Evolutionary conservation across 352 stramenopile species (phyloP).

Genomic region (Pythium apleroticum): DNA sequence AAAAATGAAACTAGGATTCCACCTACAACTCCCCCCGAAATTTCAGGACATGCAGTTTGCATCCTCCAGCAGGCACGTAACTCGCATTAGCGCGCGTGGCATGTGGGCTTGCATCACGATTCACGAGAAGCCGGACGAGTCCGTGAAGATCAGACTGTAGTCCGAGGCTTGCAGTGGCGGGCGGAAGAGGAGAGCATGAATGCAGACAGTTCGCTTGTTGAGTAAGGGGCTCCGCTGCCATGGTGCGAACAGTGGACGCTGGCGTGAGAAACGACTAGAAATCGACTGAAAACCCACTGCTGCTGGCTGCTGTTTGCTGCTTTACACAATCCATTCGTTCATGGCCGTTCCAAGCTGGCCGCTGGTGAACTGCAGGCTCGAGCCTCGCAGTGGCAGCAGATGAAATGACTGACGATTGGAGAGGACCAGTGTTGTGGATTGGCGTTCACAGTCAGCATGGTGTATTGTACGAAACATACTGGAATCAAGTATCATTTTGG

Average conservation of each 20-base stretch:
- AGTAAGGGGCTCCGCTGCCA: too few relatives aligned
- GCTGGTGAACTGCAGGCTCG: too few relatives aligned
- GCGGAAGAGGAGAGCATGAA: not conserved
- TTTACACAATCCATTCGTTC: not conserved
- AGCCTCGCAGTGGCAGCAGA: not conserved
- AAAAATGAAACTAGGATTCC: not conserved
- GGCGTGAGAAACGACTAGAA: not conserved
- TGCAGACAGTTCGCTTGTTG: too few relatives aligned
- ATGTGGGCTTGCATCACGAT: not conserved
- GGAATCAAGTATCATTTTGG: too few relatives aligned
- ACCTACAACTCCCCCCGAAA: not conserved
- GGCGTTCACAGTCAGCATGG: too few relatives aligned
- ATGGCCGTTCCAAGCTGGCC: too few relatives aligned
- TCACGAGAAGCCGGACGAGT: not conserved
- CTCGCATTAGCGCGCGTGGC: not conserved
- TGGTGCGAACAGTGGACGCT: not conserved
- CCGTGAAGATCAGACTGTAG: not conserved
- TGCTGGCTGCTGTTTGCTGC: not conserved
- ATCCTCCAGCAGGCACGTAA: constrained; percentile 1
- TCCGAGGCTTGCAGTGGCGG: not conserved
- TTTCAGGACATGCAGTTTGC: not conserved
- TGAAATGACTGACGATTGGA: not conserved
- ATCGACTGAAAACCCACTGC: not conserved
- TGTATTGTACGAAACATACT: too few relatives aligned
- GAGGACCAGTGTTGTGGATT: not conserved